Percentiles rank a stretch among this genome's conserved stretches.
phyloP scores from a whole-genome alignment of 768 basidiomycete genomes.

The Leccinum uliginosum region DNA sequence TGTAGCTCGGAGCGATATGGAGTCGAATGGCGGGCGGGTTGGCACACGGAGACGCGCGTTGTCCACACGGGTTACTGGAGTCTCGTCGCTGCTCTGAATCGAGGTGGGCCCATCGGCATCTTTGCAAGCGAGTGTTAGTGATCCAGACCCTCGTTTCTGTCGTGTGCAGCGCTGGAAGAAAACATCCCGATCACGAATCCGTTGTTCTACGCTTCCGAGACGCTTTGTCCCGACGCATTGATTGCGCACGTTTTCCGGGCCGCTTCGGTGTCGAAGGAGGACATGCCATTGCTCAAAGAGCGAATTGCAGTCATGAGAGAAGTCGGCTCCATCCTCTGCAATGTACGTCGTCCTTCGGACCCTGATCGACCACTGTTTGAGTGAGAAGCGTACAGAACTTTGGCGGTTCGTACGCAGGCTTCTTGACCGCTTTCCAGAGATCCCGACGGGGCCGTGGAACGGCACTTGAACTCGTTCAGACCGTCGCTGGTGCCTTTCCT shows the following conservation, averaged over 20 bases:
- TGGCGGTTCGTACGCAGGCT: constrained; percentile 65
- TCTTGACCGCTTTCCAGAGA: constrained; percentile 58
- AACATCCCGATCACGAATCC: constrained; percentile 78
- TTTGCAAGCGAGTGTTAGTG: neutral
- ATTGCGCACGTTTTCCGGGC: constrained; percentile 68
- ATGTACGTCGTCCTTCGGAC: constrained; percentile 40
- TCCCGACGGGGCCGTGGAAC: constrained; percentile 53
- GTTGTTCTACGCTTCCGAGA: constrained; percentile 67
- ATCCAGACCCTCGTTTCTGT: neutral
- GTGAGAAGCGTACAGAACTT: constrained; percentile 42
- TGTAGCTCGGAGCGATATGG: constrained; percentile 61
- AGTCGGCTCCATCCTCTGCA: constrained; percentile 66
- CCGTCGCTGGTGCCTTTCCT: constrained; percentile 67
- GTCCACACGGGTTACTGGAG: constrained; percentile 87
- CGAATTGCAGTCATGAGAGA: constrained; percentile 76
- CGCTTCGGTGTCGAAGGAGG: constrained; percentile 52
- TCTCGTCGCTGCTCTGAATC: constrained; percentile 75
- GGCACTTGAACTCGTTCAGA: constrained; percentile 67
- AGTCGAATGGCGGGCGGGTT: constrained; percentile 71
- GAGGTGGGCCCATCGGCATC: constrained; percentile 45
- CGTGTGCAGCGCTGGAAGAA: constrained; percentile 61
- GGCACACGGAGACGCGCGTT: constrained; percentile 47
- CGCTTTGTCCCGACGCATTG: constrained; percentile 63
- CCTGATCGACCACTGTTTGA: constrained; percentile 9
- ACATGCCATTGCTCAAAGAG: constrained; percentile 64